A percentile compares a stretch with the other conserved stretches of the same genome.
Evolutionary conservation across 495 filamentous ascomycete genomes (phyloP).

Genomic region (Xylaria castorea): DNA sequence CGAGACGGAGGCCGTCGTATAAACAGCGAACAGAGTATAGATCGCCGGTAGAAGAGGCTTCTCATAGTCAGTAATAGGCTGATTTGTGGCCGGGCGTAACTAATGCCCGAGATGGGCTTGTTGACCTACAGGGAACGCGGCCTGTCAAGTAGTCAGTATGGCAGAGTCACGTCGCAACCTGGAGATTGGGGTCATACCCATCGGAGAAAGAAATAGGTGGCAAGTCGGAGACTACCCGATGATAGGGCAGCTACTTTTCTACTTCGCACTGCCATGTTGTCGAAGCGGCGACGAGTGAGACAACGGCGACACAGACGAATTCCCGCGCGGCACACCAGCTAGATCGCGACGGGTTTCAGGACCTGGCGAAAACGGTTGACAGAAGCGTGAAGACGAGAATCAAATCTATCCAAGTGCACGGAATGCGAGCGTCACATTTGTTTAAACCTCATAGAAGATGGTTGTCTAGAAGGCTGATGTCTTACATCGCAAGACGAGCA

Average conservation of each 20-base stretch:
- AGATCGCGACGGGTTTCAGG: background rate
- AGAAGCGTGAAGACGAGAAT: background rate
- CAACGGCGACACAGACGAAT: background rate
- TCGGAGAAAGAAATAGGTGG: slow-evolving; percentile 79
- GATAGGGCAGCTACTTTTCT: slow-evolving; percentile 41
- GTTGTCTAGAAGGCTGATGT: background rate
- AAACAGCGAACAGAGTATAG: slow-evolving; percentile 74
- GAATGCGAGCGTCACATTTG: background rate
- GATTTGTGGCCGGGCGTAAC: background rate
- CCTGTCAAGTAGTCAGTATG: slow-evolving; percentile 14
- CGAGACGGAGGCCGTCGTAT: slow-evolving; percentile 70
- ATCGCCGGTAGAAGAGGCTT: slow-evolving; percentile 69
- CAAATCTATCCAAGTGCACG: background rate
- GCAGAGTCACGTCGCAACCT: background rate
- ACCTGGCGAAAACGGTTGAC: background rate
- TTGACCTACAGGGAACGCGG: slow-evolving; percentile 46
- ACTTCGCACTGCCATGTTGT: slow-evolving; percentile 22
- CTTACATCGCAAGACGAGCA: slow-evolving; percentile 11
- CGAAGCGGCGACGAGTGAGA: background rate
- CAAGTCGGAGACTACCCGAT: slow-evolving; percentile 66
- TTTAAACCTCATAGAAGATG: background rate
- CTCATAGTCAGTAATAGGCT: slow-evolving; percentile 26
- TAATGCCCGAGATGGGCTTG: background rate
- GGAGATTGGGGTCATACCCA: slow-evolving; percentile 67
- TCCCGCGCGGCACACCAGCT: background rate